These are phyloP conservation scores for Suillus luteus DNA, from an alignment of 768 basidiomycete genomes.

Conservation along the genomic window DNA sequence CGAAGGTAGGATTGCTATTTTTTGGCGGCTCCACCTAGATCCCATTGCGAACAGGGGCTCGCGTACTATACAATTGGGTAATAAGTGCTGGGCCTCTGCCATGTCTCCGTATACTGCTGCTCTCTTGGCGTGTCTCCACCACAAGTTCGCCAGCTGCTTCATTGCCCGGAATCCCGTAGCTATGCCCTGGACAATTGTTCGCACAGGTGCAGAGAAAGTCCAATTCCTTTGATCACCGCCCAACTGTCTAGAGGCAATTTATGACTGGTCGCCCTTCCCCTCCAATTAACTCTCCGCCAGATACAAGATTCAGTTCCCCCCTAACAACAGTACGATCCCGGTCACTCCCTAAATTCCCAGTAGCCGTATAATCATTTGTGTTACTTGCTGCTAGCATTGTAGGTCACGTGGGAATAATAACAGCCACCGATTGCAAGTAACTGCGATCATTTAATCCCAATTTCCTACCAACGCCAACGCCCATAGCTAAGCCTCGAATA, in stretches of 20 bases:
- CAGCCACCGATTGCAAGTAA: slow-evolving; percentile 18
- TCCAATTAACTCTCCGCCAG: neutral
- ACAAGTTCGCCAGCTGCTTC: neutral
- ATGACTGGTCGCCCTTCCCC: neutral
- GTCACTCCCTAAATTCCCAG: neutral
- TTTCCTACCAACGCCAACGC: neutral
- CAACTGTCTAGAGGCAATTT: neutral
- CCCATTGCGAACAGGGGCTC: neutral
- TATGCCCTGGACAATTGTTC: neutral
- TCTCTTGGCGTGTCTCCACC: neutral
- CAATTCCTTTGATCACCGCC: neutral
- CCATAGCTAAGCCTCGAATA: neutral
- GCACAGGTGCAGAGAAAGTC: neutral
- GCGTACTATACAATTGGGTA: neutral
- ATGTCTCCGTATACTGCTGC: neutral
- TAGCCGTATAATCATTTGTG: neutral
- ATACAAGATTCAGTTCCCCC: neutral
- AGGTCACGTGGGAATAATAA: slow-evolving; percentile 26
- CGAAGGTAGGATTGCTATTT: slow-evolving; percentile 7
- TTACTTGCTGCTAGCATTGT: neutral
- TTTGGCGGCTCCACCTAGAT: neutral
- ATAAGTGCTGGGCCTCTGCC: neutral
- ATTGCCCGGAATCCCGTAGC: neutral
- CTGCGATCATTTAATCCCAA: slow-evolving; percentile 9
- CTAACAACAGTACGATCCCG: neutral